Conservation (phyloP, 176 grass and related monocot species). For the Carex parvula region DNA sequence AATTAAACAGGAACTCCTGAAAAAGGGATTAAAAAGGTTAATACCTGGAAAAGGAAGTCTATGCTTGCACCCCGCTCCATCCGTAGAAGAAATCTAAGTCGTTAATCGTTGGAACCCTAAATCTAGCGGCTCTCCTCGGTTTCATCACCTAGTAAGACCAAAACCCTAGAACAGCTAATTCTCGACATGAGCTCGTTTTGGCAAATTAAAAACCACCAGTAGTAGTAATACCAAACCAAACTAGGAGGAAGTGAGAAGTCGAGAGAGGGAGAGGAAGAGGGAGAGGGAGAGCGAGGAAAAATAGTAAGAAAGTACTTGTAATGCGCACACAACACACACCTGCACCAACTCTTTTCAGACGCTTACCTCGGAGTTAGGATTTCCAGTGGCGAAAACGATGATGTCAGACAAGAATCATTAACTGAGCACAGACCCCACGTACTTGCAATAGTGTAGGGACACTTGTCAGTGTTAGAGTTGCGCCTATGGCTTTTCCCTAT, state of each 20-base stretch:
- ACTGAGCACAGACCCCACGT: not conserved
- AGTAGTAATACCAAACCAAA: slow-evolving; percentile 42
- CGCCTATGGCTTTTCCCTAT: not conserved
- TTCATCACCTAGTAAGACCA: slow-evolving; percentile 38
- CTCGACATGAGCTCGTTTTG: slow-evolving; percentile 10
- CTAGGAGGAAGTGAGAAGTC: not conserved
- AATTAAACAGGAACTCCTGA: slow-evolving; percentile 27
- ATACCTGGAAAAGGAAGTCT: slow-evolving; percentile 64
- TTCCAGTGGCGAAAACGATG: not conserved
- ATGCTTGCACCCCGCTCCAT: slow-evolving; percentile 97
- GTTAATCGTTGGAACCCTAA: slow-evolving; percentile 71
- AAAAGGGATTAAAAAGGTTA: not conserved
- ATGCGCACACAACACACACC: slow-evolving; percentile 10
- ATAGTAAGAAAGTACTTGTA: not conserved
- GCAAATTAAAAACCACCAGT: not conserved
- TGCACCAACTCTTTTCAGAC: slow-evolving; percentile 14
- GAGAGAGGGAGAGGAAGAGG: too few relatives aligned
- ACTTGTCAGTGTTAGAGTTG: not conserved
- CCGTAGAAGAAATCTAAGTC: slow-evolving; percentile 61
- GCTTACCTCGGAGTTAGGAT: slow-evolving; percentile 17
- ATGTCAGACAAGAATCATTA: not conserved
- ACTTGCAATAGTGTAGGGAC: not conserved
- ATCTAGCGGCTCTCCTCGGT: slow-evolving; percentile 61
- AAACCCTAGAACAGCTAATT: slow-evolving; percentile 48
- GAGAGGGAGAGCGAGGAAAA: not conserved